Evolutionary conservation across 257 asterid species (phyloP), one percentile per base, ranked within the genome.

Genomic region (Fraxinus americana): DNA sequence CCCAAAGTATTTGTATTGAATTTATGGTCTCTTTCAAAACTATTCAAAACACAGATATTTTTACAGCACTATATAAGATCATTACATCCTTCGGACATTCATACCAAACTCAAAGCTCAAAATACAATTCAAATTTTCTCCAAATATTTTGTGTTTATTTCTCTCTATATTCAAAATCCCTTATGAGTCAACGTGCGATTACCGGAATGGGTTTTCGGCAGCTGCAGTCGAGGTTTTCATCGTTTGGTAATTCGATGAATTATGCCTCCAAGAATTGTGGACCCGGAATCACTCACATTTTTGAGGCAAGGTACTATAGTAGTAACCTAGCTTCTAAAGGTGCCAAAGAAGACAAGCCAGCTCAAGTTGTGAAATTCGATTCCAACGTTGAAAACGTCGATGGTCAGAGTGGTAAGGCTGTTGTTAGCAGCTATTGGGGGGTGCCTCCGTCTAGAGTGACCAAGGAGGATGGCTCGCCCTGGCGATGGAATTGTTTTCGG

Each of bases 401-500:
- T 10, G 78, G 19, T 36, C 76, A 74, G 4, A 80, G 72, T 9
- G 79, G 43, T 0, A 84, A 75, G 84, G 79, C 75, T 0, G 35
- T 78, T 0, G 86, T 86, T 21, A 91, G 85, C 50, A 87, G 97
- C 79, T 92, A 92, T 5, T 92, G 97, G 97, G 97, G 96, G 23
- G 88, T 89, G 74, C 78, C 77, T 54, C 94, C 91, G 21, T 77
- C 90, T 13, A 76, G 78, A 84, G 6, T 88, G 39, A 81, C 83
- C 12, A 87, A 68, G 45, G 81, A 84, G 1, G 97, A 92, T 19
- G 97, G 97, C 14, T 79, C 96, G 4, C 89, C 92, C 0, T 92
- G 96, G 97, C 82, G 83, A 43, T 92, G 97, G 96, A 92, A 89
- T 38, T 77, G 78, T 71, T 92, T 92, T 73, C 86, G 96, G 89